A percentile compares a stretch with the other conserved stretches of the same genome.
These are phyloP conservation scores for Zizania palustris DNA, from an alignment of 202 grass and related monocot species.

Conservation along the genomic window DNA sequence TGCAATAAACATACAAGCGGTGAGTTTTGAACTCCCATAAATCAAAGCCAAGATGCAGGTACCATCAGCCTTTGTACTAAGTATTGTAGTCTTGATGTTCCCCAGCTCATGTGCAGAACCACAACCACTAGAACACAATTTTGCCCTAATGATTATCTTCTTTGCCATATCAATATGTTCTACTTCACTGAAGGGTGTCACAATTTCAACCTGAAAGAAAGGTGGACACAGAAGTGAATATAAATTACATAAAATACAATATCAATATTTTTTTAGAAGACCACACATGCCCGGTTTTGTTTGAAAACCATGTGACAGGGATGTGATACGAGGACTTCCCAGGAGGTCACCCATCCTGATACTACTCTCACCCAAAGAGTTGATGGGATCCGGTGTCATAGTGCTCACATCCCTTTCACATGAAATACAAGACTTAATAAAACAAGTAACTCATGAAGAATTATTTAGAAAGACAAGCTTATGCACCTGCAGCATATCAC, in stretches of 20 bases:
- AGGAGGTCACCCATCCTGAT: no score
- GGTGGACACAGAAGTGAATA: conserved; percentile 22
- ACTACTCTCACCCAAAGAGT: no score
- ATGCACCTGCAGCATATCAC: conserved; percentile 64
- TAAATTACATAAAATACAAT: conserved; percentile 29
- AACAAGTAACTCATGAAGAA: conserved; percentile 23
- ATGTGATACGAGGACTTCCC: no score
- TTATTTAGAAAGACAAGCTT: conserved; percentile 20
- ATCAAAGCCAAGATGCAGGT: conserved; percentile 37
- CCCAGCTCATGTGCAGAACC: conserved; percentile 63
- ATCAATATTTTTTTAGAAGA: no score
- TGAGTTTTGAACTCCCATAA: conserved; percentile 1
- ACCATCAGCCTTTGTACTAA: conserved; percentile 80
- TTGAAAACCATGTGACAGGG: no score
- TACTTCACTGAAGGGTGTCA: conserved; percentile 41
- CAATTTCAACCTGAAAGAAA: conserved; percentile 58
- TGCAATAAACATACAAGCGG: conserved; percentile 1
- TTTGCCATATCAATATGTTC: conserved; percentile 51
- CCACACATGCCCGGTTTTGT: no score
- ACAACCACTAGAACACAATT: conserved; percentile 52
- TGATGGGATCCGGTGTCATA: no score
- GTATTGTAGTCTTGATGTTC: conserved; percentile 57
- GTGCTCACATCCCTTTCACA: no score
- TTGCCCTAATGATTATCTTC: conserved; percentile 72
- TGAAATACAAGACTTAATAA: neutral